These are phyloP conservation scores for Colletotrichum sp. DNA, from an alignment of 2,329 filamentous ascomycete species.

Conservation along the genomic window DNA sequence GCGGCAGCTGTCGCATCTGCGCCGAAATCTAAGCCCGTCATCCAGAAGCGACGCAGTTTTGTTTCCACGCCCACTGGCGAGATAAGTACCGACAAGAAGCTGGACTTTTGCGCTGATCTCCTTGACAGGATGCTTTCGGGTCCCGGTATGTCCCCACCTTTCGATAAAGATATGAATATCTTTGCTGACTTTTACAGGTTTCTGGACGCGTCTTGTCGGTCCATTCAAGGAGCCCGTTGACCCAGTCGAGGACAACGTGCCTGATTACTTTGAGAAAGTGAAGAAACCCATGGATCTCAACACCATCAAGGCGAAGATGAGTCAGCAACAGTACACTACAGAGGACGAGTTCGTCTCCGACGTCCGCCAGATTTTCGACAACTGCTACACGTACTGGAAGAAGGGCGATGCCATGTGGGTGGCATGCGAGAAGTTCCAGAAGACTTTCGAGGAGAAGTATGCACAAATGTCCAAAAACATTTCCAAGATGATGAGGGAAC, in stretches of 20 bases:
- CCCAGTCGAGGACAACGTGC: conserved; percentile 60
- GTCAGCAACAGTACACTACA: conserved; percentile 53
- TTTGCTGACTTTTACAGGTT: conserved; percentile 46
- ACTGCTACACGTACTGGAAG: conserved; percentile 70
- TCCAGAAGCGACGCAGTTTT: conserved; percentile 38
- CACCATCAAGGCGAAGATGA: conserved; percentile 67
- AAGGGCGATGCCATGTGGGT: conserved; percentile 59
- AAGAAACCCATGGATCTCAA: conserved; percentile 67
- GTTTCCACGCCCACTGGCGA: conserved; percentile 25
- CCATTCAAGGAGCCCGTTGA: conserved; percentile 67
- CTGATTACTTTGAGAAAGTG: conserved; percentile 66
- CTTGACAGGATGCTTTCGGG: conserved; percentile 66
- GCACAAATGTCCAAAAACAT: conserved; percentile 65
- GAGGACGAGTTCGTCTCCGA: conserved; percentile 62
- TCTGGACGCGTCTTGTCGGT: conserved; percentile 70
- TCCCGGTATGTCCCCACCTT: conserved; percentile 48
- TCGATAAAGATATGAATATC: not conserved
- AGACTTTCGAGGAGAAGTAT: conserved; percentile 64
- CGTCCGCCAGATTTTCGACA: conserved; percentile 66
- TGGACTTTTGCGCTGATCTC: conserved; percentile 64
- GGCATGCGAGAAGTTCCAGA: conserved; percentile 63
- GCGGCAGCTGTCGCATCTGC: conserved; percentile 18
- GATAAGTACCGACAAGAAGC: conserved; percentile 38
- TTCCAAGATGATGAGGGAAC: conserved; percentile 54
- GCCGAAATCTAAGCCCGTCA: conserved; percentile 34